A percentile compares a stretch with the other conserved stretches of the same genome.
Conservation (phyloP, 805 yeast species). For the Lachancea fermentati region DNA sequence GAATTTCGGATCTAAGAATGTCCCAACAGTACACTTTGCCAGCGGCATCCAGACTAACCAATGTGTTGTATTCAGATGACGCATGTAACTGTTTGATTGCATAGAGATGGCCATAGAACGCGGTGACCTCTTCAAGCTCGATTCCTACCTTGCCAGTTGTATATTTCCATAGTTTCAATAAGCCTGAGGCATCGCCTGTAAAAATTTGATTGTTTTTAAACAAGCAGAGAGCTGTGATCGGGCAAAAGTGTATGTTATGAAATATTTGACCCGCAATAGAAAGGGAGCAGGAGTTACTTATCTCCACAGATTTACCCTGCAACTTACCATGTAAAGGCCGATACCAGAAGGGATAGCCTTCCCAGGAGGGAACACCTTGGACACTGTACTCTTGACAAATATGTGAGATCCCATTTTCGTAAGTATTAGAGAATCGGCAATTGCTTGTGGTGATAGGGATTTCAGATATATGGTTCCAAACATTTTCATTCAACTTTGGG, state of each 20-base stretch:
- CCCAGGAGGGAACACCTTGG: neutral
- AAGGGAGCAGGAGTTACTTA: neutral
- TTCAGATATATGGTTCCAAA: slow-evolving; percentile 9
- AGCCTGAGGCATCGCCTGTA: slow-evolving; percentile 49
- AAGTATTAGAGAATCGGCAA: neutral
- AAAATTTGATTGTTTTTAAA: slow-evolving; percentile 23
- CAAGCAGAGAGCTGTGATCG: slow-evolving; percentile 1
- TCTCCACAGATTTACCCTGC: no score
- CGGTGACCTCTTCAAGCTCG: slow-evolving; percentile 33
- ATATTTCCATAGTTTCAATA: slow-evolving; percentile 51
- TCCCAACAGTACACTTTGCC: slow-evolving; percentile 68
- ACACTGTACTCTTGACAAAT: neutral
- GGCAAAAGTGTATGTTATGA: slow-evolving; percentile 5
- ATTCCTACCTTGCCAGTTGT: slow-evolving; percentile 8
- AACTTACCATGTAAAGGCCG: neutral
- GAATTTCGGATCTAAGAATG: slow-evolving; percentile 43
- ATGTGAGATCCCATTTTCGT: neutral
- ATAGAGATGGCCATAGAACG: slow-evolving; percentile 50
- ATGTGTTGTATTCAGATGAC: slow-evolving; percentile 47
- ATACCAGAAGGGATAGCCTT: neutral
- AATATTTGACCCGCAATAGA: neutral
- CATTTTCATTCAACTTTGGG: slow-evolving; percentile 3
- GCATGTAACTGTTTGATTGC: slow-evolving; percentile 42
- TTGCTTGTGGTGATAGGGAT: slow-evolving; percentile 1
- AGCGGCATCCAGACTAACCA: slow-evolving; percentile 47